Evolutionary conservation across 768 basidiomycete species (phyloP), one percentile per base, ranked within the genome.

Genomic region (Pleurotus giganteus): DNA sequence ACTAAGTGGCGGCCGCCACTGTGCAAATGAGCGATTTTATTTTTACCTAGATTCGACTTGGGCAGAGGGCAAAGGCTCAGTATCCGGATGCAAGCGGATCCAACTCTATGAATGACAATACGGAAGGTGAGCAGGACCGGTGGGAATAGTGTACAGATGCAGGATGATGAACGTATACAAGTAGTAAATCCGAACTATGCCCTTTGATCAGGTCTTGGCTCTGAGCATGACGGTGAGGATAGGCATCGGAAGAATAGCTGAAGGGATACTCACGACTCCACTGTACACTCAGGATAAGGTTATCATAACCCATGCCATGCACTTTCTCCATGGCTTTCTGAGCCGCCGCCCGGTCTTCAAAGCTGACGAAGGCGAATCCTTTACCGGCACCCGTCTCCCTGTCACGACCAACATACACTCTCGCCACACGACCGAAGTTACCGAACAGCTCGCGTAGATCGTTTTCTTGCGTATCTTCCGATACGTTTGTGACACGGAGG

Each of bases 281-380:
- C 55, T 82, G 80, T 12, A 83, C 81, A 61, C 79, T 83, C 60
- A 83, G 60, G 60, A 98, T 98, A 57, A 98, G 74, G 66, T 91
- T 95, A 69, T 95, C 93, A 64, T 96, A 98, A 19, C 93, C 94
- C 63, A 83, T 82, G 21, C 95, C 96, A 64, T 98, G 80, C 60
- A 94, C 85, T 71, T 94, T 96, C 64, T 91, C 85, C 75, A 97
- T 87, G 39, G 97, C 97, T 66, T 76, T 81, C 71, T 96, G 91
- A 17, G 92, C 97, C 51, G 78, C 74, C 9, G 81, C 76, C 65
- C 79, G 78, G 13, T 88, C 87, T 66, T 98, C 96, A 64, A 97
- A 99, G 68, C 89, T 92, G 53, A 99, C 95, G 63, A 98, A 98
- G 12, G 95, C 96, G 68, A 96, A 97, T 46, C 96, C 96, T 71